phyloP scores from a whole-genome alignment of 257 asterid species.

The Nicotiana tomentosiformis region DNA sequence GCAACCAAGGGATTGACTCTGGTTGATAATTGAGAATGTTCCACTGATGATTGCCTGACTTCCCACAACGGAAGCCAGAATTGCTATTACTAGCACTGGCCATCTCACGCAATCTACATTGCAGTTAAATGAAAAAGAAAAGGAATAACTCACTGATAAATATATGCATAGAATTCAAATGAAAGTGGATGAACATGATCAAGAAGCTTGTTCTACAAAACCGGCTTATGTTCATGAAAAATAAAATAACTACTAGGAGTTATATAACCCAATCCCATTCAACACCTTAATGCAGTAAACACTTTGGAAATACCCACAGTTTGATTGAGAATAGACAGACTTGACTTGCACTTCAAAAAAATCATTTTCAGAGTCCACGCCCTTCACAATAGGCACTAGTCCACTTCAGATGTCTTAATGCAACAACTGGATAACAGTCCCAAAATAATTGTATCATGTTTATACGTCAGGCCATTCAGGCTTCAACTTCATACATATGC shows the following conservation, averaged over 20 bases:
- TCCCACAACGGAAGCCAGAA: conserved; percentile 95
- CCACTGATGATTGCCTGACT: conserved; percentile 98
- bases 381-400: neutral
- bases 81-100: conserved; percentile 86
- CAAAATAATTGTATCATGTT: neutral
- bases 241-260: neutral
- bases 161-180: neutral
- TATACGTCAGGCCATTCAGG: neutral
- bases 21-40: conserved; percentile 95
- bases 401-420: neutral
- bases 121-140: neutral
- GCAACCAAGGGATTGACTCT: conserved; percentile 91
- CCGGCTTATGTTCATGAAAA: neutral
- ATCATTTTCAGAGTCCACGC: neutral
- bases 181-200: neutral
- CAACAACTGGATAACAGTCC: neutral
- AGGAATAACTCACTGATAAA: neutral
- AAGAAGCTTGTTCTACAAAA: neutral
- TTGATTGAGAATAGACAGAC: neutral
- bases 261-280: neutral
- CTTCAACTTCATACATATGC: neutral
- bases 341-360: neutral
- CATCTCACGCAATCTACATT: conserved; percentile 66
- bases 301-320: neutral
- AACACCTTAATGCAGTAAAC: neutral